A percentile compares a stretch with the other conserved stretches of the same genome.
Evolutionary conservation across 2,329 filamentous ascomycete species (phyloP).

Genomic region (Neonectria magnoliae): DNA sequence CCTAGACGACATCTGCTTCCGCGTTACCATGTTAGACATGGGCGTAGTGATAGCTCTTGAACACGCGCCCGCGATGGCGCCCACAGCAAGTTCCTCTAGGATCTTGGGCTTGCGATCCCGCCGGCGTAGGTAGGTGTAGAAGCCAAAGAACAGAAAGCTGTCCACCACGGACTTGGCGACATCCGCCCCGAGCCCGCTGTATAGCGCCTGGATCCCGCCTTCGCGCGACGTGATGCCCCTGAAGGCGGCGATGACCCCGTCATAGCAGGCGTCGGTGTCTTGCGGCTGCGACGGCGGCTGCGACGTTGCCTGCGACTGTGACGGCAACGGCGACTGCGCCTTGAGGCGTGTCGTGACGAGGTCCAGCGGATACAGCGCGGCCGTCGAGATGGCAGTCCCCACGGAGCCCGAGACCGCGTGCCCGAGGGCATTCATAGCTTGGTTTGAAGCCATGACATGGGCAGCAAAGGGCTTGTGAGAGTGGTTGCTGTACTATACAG

Average conservation of each 20-base stretch:
- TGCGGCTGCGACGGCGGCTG: constrained; percentile 53
- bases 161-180: constrained; percentile 75
- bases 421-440: constrained; percentile 75
- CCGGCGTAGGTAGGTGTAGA: constrained; percentile 69
- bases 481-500: neutral
- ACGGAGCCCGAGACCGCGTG: constrained; percentile 84
- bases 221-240: constrained; percentile 75
- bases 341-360: constrained; percentile 85
- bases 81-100: constrained; percentile 78
- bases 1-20: constrained; percentile 75
- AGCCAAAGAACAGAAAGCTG: constrained; percentile 87
- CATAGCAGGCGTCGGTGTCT: constrained; percentile 63
- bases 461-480: neutral
- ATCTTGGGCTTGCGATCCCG: constrained; percentile 62
- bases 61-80: constrained; percentile 77
- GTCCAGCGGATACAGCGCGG: constrained; percentile 82
- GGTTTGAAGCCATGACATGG: constrained; percentile 45
- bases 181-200: constrained; percentile 70
- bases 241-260: constrained; percentile 74
- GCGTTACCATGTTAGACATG: constrained; percentile 81
- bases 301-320: constrained; percentile 30
- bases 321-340: constrained; percentile 77
- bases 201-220: constrained; percentile 77
- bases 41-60: constrained; percentile 83
- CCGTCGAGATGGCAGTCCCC: constrained; percentile 81